Percentiles rank a stretch among this genome's conserved stretches.
Conservation (phyloP, 2,329 filamentous ascomycete genomes). For the Diaporthe longicolla region DNA sequence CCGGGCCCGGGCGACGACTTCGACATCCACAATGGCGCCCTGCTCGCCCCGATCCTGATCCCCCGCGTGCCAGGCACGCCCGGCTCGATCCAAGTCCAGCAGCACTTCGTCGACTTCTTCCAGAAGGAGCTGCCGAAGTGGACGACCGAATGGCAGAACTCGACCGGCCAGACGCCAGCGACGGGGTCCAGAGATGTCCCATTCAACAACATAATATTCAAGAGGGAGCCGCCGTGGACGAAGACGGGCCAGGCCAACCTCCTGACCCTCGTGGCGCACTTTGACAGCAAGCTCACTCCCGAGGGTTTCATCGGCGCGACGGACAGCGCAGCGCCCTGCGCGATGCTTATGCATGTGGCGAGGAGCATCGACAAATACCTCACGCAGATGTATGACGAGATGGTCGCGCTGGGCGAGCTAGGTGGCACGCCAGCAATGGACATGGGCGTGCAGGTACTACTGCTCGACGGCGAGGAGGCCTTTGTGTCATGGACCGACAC, state of each 20-base stretch:
- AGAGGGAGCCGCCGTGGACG: constrained; percentile 89
- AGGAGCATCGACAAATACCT: constrained; percentile 84
- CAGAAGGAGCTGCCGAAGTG: constrained; percentile 79
- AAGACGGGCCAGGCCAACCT: constrained; percentile 81
- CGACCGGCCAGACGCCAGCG: constrained; percentile 85
- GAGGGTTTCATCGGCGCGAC: constrained; percentile 93
- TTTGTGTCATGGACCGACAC: constrained; percentile 83
- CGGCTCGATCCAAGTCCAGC: constrained; percentile 79
- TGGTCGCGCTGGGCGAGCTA: constrained; percentile 71
- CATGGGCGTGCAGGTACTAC: constrained; percentile 87
- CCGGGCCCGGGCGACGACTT: constrained; percentile 83
- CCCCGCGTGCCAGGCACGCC: constrained; percentile 90
- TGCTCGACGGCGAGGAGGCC: constrained; percentile 95
- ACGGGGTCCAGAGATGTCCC: constrained; percentile 80
- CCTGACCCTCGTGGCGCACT: constrained; percentile 92
- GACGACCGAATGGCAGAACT: constrained; percentile 89
- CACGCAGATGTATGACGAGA: constrained; percentile 84
- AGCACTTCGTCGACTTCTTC: constrained; percentile 91
- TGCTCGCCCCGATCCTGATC: constrained; percentile 89
- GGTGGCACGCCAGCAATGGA: constrained; percentile 76
- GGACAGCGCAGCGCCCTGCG: constrained; percentile 94
- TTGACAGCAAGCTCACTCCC: constrained; percentile 86
- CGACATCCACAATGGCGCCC: constrained; percentile 79
- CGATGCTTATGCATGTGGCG: constrained; percentile 90
- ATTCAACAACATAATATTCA: constrained; percentile 89